Base-by-base conservation (phyloP, 371 early-diverging fungal species). In the Batkoa obscura region DNA sequence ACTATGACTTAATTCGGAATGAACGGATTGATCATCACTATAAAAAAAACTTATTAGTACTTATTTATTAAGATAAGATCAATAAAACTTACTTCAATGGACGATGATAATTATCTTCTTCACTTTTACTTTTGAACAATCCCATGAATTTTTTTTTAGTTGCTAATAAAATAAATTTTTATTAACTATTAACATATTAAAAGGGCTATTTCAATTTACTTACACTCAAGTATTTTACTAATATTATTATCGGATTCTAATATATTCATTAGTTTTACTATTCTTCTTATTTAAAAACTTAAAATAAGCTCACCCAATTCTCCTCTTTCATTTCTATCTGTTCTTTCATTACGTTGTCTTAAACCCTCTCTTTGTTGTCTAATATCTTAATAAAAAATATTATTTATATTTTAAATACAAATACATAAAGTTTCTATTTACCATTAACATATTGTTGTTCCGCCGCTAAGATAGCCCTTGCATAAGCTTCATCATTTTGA, bases 401-500 rank as follows among this genome's bases (percentile, higher is more conserved):
- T 47, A 23, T 30, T 47, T 30, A n/a, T 3, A 30, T 31, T 47
- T 31, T 47, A 12, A 47, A 13, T 31, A 47, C 8, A 47, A 6
- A 47, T 17, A 47, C 8, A 5, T 12, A 8, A 31, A 31, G 47
- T 17, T 13, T 13, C n/a, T 6, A 50, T 34, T 31, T 53, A 53
- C 53, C 53, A 17, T 36, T 8, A 13, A 53, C 10, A 38, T 53
- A 23, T 4, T 39, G 13, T 38, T 39, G 53, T 30, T 53, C 53
- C 6, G 53, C 37, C 3, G 53, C 53, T 23, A 53, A 39, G n/a
- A 53, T 53, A 39, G 53, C 53, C 17, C 53, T 53, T 9, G 53
- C 53, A 35, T 53, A 53, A 15, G 35, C 53, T 53, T 53, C 53
- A 53, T 53, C 53, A 36, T 36, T 9, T n/a, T 39, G 35, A 34